phyloP scores from a whole-genome alignment of 768 basidiomycete genomes.

The Psilocybe subaeruginosa region DNA sequence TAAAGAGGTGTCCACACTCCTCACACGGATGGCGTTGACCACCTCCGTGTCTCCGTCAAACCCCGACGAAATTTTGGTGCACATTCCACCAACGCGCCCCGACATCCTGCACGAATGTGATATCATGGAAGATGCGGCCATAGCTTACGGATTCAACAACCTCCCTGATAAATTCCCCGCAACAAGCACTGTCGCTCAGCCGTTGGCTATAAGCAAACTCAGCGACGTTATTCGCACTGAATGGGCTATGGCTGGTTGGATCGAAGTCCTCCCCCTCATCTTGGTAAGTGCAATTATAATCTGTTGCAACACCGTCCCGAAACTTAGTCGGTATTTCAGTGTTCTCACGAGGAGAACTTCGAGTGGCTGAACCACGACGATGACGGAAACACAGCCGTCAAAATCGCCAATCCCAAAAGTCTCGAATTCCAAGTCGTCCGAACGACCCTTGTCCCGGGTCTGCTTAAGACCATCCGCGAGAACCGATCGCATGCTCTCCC shows the following conservation, averaged over 20 bases:
- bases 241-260: constrained; percentile 95
- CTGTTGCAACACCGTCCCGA: not conserved
- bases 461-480: constrained; percentile 96
- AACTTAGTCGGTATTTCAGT: constrained; percentile 55
- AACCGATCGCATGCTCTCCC: constrained; percentile 94
- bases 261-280: constrained; percentile 93
- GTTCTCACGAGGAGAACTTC: constrained; percentile 99
- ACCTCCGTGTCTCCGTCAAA: constrained; percentile 55
- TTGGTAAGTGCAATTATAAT: constrained; percentile 56
- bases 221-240: constrained; percentile 87
- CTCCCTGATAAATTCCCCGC: constrained; percentile 89
- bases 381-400: constrained; percentile 79
- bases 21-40: constrained; percentile 83
- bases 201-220: constrained; percentile 85
- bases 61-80: constrained; percentile 71
- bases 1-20: constrained; percentile 67
- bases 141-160: constrained; percentile 98
- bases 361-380: constrained; percentile 88
- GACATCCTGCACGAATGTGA: constrained; percentile 99
- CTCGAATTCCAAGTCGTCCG: constrained; percentile 98
- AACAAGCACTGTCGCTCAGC: constrained; percentile 94
- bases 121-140: constrained; percentile 96
- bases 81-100: constrained; percentile 92
- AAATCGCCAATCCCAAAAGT: constrained; percentile 96
- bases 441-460: constrained; percentile 92